These are phyloP conservation scores for Elsinoe necatrix DNA, from an alignment of 2,329 filamentous ascomycete species.

Conservation along the genomic window DNA sequence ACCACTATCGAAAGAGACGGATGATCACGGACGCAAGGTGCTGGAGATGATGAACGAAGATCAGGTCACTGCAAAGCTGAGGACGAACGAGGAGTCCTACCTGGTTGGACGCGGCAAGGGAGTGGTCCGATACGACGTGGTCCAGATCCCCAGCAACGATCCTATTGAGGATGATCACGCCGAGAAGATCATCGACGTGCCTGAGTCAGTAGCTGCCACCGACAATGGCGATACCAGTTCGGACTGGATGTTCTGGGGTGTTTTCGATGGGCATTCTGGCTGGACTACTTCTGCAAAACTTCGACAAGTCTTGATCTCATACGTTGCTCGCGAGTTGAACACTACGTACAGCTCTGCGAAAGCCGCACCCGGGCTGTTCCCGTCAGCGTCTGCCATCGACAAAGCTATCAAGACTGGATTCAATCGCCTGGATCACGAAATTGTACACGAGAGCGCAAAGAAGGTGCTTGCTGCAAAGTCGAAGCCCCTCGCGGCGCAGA, in stretches of 20 bases:
- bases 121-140: constrained; percentile 88
- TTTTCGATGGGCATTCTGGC: constrained; percentile 95
- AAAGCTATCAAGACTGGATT: constrained; percentile 89
- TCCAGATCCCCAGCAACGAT: constrained; percentile 91
- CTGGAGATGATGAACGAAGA: constrained; percentile 95
- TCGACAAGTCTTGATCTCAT: constrained; percentile 83
- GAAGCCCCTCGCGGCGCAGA: constrained; percentile 81
- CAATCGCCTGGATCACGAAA: constrained; percentile 80
- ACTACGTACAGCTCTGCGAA: constrained; percentile 73
- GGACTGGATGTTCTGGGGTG: constrained; percentile 99
- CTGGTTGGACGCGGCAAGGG: constrained; percentile 80
- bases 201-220: constrained; percentile 49
- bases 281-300: constrained; percentile 98
- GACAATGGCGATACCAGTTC: constrained; percentile 51
- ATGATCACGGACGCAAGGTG: constrained; percentile 74
- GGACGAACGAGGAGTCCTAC: constrained; percentile 86
- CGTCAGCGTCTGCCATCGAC: constrained; percentile 73
- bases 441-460: constrained; percentile 84
- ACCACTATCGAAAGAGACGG: constrained; percentile 79
- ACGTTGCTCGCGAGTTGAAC: constrained; percentile 88
- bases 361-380: constrained; percentile 51
- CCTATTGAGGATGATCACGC: constrained; percentile 98
- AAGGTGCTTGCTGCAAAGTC: constrained; percentile 84
- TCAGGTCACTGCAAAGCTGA: constrained; percentile 81
- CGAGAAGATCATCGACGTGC: constrained; percentile 93